phyloP scores from a whole-genome alignment of 2,329 filamentous ascomycete genomes.

The Diaporthe sp. region DNA sequence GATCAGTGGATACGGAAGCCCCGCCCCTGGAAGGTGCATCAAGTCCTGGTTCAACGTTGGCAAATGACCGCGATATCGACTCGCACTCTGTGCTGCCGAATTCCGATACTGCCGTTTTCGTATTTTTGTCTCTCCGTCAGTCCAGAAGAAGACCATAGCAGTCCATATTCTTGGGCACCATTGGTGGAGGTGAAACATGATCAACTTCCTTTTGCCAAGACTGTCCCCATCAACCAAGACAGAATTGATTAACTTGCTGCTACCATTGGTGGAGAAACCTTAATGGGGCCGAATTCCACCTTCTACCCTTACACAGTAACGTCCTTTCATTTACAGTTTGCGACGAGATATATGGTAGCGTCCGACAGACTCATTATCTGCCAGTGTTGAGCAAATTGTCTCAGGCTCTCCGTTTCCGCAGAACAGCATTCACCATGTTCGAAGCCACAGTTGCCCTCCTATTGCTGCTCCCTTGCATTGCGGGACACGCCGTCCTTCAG shows the following conservation, averaged over 20 bases:
- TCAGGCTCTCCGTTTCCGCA: not conserved
- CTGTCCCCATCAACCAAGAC: not conserved
- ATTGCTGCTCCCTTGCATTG: not conserved
- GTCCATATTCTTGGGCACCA: not conserved
- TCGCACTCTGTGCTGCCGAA: not conserved
- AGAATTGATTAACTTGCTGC: constrained; percentile 20
- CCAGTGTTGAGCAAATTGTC: not conserved
- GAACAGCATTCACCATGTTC: not conserved
- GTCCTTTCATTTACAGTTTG: constrained; percentile 7
- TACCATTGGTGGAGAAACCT: constrained; percentile 17
- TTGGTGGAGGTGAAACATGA: not conserved
- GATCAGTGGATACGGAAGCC: not conserved
- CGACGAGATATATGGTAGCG: not conserved
- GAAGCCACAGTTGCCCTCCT: not conserved
- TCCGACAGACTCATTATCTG: not conserved
- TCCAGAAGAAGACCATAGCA: not conserved
- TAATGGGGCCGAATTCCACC: not conserved
- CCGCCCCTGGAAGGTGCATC: not conserved
- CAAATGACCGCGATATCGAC: too few species aligned
- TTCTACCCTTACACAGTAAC: not conserved
- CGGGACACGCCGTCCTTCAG: constrained; percentile 2
- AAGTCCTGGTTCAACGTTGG: not conserved
- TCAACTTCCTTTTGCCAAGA: not conserved
- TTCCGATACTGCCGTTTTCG: not conserved
- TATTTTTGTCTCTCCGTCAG: not conserved